Conservation (phyloP, 495 filamentous ascomycete genomes). For the Entonaema liquescens region DNA sequence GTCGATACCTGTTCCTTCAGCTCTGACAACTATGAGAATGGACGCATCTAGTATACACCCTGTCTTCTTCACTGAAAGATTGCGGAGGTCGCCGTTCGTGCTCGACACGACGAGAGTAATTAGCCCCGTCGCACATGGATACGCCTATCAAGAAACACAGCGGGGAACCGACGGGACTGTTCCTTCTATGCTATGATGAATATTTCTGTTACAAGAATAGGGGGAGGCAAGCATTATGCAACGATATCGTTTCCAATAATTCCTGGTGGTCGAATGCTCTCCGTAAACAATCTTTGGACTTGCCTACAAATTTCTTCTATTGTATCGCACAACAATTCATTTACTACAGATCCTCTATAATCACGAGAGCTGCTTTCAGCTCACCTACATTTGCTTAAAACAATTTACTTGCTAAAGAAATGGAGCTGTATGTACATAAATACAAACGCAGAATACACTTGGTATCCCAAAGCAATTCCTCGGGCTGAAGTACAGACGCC, state of each 20-base stretch:
- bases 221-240: not conserved
- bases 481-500: slow-evolving; percentile 26
- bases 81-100: slow-evolving; percentile 53
- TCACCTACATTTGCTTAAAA: not conserved
- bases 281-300: not conserved
- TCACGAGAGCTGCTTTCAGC: not conserved
- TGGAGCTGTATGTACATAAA: slow-evolving; percentile 35
- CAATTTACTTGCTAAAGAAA: slow-evolving; percentile 20
- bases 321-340: not conserved
- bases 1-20: not conserved
- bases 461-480: slow-evolving; percentile 15
- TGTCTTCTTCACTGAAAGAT: slow-evolving; percentile 66
- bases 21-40: slow-evolving; percentile 2
- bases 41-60: slow-evolving; percentile 62
- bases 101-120: slow-evolving; percentile 35
- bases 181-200: slow-evolving; percentile 53
- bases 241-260: not conserved
- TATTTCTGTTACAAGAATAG: not conserved
- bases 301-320: not conserved
- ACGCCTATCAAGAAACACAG: slow-evolving; percentile 56
- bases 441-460: slow-evolving; percentile 25
- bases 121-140: slow-evolving; percentile 63
- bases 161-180: slow-evolving; percentile 39
- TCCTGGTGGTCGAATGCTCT: not conserved
- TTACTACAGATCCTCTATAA: not conserved